Conservation (phyloP, 2,329 filamentous ascomycete genomes). For the Monosporascus sp. region DNA sequence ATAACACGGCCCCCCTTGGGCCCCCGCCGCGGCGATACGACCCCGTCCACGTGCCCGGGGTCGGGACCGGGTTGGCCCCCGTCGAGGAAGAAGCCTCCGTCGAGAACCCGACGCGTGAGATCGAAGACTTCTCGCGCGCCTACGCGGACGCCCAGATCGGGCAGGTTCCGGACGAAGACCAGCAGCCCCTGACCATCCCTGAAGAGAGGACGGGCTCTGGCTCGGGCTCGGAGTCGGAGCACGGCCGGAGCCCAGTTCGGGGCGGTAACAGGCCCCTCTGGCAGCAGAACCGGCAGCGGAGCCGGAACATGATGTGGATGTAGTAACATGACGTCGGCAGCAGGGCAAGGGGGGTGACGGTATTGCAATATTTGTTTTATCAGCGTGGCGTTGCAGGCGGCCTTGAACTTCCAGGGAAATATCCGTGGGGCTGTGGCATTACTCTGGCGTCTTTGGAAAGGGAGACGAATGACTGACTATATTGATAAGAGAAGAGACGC, state of each 20-base stretch:
- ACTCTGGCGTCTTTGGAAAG: background rate
- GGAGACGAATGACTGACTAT: too few relatives aligned
- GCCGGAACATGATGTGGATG: conserved; percentile 43
- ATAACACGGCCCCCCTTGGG: conserved; percentile 4
- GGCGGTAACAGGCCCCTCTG: conserved; percentile 39
- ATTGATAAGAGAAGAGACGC: too few relatives aligned
- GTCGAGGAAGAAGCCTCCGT: conserved; percentile 16
- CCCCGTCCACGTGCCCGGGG: conserved; percentile 15
- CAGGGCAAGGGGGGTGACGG: background rate
- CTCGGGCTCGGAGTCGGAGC: conserved; percentile 2
- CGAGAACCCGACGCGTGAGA: conserved; percentile 30
- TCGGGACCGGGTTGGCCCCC: conserved; percentile 18
- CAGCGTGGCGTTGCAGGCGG: background rate
- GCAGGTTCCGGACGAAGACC: conserved; percentile 31
- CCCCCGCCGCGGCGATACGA: conserved; percentile 20
- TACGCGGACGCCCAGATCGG: conserved; percentile 36
- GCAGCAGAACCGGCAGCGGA: conserved; percentile 48
- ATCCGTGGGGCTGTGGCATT: background rate
- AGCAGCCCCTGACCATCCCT: conserved; percentile 26
- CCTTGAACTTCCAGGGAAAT: background rate
- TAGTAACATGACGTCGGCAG: conserved; percentile 16
- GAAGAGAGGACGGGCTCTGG: conserved; percentile 3
- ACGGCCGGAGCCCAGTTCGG: conserved; percentile 16
- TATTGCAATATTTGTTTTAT: background rate
- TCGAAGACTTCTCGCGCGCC: conserved; percentile 41